These are phyloP conservation scores for Tolypocladium album DNA, from an alignment of 2,329 filamentous ascomycete species.

Conservation along the genomic window DNA sequence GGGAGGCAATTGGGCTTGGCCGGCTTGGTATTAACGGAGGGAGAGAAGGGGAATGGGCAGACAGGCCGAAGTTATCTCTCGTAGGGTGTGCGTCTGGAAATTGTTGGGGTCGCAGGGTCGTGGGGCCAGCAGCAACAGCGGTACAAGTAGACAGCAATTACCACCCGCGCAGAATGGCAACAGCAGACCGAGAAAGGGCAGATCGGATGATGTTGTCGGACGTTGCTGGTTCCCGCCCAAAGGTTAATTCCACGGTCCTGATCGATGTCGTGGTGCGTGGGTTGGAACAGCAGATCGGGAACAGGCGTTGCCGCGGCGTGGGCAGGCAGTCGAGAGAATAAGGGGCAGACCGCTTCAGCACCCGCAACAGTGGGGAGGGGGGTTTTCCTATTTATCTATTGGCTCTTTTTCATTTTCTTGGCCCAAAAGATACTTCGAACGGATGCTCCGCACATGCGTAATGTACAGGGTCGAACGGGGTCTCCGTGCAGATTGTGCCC, in stretches of 20 bases:
- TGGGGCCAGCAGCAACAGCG: neutral
- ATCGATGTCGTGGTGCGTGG: neutral
- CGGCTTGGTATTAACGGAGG: neutral
- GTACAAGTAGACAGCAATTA: no score
- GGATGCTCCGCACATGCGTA: neutral
- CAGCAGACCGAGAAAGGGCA: neutral
- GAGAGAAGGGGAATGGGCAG: neutral
- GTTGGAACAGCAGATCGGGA: neutral
- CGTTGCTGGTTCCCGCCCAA: neutral
- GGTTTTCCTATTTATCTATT: neutral
- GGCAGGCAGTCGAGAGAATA: neutral
- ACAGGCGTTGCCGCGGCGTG: neutral
- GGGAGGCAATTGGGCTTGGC: neutral
- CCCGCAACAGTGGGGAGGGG: no score
- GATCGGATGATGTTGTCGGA: neutral
- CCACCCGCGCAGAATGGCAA: neutral
- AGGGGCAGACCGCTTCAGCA: neutral
- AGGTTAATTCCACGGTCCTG: neutral
- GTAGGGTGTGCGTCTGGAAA: neutral
- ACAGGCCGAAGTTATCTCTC: neutral
- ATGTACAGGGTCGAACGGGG: neutral
- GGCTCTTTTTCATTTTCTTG: neutral
- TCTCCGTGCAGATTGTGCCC: neutral
- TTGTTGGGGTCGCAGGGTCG: slow-evolving; percentile 4
- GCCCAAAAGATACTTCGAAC: neutral